Base-by-base conservation (phyloP, 352 stramenopile genomes). In the Plasmopara muralis region DNA sequence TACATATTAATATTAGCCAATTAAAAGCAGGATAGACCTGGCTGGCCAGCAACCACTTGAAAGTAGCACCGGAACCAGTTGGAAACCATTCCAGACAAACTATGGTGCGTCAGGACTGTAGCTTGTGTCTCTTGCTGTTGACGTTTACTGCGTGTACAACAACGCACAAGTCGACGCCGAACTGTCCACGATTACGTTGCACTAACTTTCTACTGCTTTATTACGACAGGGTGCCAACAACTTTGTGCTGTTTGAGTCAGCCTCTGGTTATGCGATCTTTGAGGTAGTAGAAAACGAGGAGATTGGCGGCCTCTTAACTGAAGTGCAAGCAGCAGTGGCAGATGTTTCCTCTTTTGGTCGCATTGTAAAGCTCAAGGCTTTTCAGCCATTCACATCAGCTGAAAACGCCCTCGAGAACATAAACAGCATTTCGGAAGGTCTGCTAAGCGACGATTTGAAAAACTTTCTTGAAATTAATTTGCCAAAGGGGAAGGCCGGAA, bases 391-490 rank as follows among this genome's bases (percentile, higher is more conserved):
- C 77, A 97, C 95, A 58, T 98, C 91, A 30, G 97, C 97, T 0
- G 95, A 99, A 72, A 97, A 98, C 57, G 97, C 97, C 9, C 81
- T 99, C 5, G 94, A 98, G 68, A 99, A 99, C 85, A 98, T 99
- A 55, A 99, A 99, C 74, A 97, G 97, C 55, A 78, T 99, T 35
- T 97, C 89, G 53, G 94, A 98, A 71, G 87, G 96, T 33, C 67
- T 98, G 29, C 49, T 98, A 37, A 82, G 85, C 48, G 85, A 97
- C 30, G 88, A 96, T 64, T 85, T 98, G 40, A 95, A 98, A 65
- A 95, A 97, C 68, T 99, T 99, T 78, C 83, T 99, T 47, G 96
- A 99, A 70, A 97, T 98, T 85, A 99, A 99, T 77, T 63, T 99
- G 50, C 96, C 97, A 35, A 98, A 99, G 65, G 85, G 95, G 54